Base-by-base conservation (phyloP, 2,329 filamentous ascomycete species). In the Arthroderma uncinatum region DNA sequence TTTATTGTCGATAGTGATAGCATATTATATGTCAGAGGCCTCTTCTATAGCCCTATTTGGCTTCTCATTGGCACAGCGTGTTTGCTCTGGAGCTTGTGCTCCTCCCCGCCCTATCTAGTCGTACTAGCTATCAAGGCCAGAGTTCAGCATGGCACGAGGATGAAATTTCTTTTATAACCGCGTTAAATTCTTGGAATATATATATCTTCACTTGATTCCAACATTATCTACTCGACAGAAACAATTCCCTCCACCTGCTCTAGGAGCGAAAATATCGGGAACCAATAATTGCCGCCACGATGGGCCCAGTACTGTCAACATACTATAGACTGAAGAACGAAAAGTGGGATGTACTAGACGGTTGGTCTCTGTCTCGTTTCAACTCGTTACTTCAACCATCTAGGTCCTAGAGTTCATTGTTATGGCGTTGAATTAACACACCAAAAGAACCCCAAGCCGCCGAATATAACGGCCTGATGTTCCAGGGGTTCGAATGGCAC, bases 401-500 rank as follows among this genome's bases (percentile, higher is more conserved):
- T 10, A 9, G 19, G 39, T n/a, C 16, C 8, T 5, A 42, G 16
- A 2, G 16, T 42, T 21, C 16, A 42, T 9, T 42, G 5, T 19
- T 19, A 2, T 42, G 7, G 16, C 19, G 4, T 42, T 42, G 39
- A 42, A 10, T 48, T 48, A 48, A 48, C 44, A n/a, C 28, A 14
- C 16, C 14, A 42, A 28, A 48, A 48, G 44, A 48, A 30, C n/a
- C 21, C 23, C 21, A 25, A 48, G 44, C 23, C 21, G 25, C 21
- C 44, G 28, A 28, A 48, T 12, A 48, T 12, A 48, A 48, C n/a
- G 44, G 28, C 4, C 44, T 48, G 9, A 80, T 88, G 71, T 78
- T 88, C 62, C 84, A 88, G 68, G 81, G 76, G 10, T 88, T 87
- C 66, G 85, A 89, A 72, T 89, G 85, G 85, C 83, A 88, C 65